Conservation (phyloP, 495 filamentous ascomycete species). For the Trichoderma asperelloides region DNA sequence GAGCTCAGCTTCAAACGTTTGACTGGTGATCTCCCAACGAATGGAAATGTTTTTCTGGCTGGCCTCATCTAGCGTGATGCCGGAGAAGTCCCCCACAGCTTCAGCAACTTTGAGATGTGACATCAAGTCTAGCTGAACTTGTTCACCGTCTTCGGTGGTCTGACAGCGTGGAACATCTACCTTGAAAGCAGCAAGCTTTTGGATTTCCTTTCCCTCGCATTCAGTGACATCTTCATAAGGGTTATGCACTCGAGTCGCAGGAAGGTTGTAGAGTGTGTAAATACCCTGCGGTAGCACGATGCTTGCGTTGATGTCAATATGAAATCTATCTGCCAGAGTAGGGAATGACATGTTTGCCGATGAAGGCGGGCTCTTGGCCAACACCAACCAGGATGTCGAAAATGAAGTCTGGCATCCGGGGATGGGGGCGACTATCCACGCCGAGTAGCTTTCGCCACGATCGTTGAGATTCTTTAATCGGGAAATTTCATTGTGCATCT, state of each 20-base stretch:
- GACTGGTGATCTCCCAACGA: not conserved
- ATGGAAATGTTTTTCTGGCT: not conserved
- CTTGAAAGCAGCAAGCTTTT: conserved; percentile 7
- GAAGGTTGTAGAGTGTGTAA: not conserved
- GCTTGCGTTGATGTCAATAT: not conserved
- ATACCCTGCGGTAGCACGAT: not conserved
- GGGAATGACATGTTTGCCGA: not conserved
- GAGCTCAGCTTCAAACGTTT: conserved; percentile 3
- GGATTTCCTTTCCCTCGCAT: not conserved
- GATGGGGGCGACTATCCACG: not conserved
- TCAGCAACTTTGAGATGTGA: not conserved
- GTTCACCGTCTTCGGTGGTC: not conserved
- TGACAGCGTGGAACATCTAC: not conserved
- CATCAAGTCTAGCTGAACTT: not conserved
- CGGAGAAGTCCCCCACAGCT: not conserved
- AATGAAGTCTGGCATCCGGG: not conserved
- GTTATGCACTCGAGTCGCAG: not conserved
- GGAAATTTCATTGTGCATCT: conserved; percentile 2
- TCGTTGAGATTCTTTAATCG: conserved; percentile 1
- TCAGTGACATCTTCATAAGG: not conserved
- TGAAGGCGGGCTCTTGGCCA: not conserved
- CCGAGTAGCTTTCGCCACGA: not conserved
- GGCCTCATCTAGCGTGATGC: not conserved
- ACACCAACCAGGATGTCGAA: not conserved
- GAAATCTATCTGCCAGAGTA: not conserved